These are phyloP conservation scores for Xylariaceae sp. DNA, from an alignment of 2,329 filamentous ascomycete genomes.

Conservation along the genomic window DNA sequence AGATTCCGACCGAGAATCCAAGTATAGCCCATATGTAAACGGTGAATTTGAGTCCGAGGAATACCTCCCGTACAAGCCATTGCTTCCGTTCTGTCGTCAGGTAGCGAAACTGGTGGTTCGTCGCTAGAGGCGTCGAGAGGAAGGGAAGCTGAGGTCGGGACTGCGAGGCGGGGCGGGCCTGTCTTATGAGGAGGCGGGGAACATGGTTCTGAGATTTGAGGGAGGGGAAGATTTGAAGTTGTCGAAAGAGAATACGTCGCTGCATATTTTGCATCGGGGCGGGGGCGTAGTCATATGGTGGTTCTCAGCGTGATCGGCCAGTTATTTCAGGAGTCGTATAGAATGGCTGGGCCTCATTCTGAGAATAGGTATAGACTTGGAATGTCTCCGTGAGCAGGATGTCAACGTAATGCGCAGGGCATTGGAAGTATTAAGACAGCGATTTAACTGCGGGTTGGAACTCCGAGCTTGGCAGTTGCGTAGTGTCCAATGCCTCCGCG, in stretches of 20 bases:
- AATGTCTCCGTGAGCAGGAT: background rate
- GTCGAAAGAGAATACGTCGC: slow-evolving; percentile 15
- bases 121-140: slow-evolving; percentile 42
- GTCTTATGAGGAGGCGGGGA: slow-evolving; percentile 32
- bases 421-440: no score
- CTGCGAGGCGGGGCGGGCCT: slow-evolving; percentile 41
- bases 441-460: no score
- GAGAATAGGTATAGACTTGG: background rate
- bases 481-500: no score
- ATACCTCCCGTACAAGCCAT: slow-evolving; percentile 67
- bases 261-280: slow-evolving; percentile 13
- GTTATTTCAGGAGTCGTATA: background rate
- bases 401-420: background rate
- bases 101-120: slow-evolving; percentile 58
- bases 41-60: slow-evolving; percentile 64
- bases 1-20: slow-evolving; percentile 55
- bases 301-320: background rate
- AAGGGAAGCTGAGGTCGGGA: slow-evolving; percentile 48
- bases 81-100: slow-evolving; percentile 73
- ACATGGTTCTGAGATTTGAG: slow-evolving; percentile 2
- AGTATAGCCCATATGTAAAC: slow-evolving; percentile 62
- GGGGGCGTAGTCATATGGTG: background rate
- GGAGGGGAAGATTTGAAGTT: slow-evolving; percentile 9
- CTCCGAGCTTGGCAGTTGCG: no score
- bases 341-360: background rate